Conservation (phyloP, 2,329 filamentous ascomycete species). For the Boeremia exigua region DNA sequence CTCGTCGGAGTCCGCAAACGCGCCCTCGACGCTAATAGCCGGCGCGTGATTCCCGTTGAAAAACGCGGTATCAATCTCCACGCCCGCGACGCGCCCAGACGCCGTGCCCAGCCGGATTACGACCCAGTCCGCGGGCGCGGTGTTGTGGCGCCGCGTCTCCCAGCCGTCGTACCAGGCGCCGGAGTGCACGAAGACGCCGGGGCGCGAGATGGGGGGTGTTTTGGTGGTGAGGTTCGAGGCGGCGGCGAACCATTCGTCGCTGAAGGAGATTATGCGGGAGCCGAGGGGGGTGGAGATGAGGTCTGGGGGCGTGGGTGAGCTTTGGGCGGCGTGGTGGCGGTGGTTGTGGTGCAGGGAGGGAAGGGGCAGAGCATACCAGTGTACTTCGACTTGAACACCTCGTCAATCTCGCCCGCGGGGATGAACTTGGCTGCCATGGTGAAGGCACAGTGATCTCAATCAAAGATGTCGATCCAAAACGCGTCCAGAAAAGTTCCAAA, state of each 20-base stretch:
- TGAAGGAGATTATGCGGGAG: constrained; percentile 61
- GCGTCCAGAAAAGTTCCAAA: no score
- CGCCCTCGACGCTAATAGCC: constrained; percentile 77
- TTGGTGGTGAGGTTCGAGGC: constrained; percentile 66
- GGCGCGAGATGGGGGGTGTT: constrained; percentile 61
- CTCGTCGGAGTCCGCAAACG: constrained; percentile 64
- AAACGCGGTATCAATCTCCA: constrained; percentile 82
- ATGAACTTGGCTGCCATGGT: constrained; percentile 41
- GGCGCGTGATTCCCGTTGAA: constrained; percentile 85
- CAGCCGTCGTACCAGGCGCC: constrained; percentile 71
- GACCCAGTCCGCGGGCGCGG: constrained; percentile 64
- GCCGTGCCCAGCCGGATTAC: constrained; percentile 66
- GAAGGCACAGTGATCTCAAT: background rate
- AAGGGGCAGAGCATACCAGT: constrained; percentile 47
- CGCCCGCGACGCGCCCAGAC: constrained; percentile 73
- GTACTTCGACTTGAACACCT: constrained; percentile 62
- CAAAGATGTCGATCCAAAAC: no score
- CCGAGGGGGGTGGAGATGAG: constrained; percentile 60
- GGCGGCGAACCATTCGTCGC: constrained; percentile 67
- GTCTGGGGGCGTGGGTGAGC: constrained; percentile 42
- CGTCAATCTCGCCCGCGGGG: constrained; percentile 58
- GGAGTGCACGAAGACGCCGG: constrained; percentile 64
- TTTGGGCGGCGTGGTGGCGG: background rate
- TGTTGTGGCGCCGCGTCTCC: constrained; percentile 68
- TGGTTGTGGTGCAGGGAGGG: background rate